A percentile compares a stretch with the other conserved stretches of the same genome.
Conservation (phyloP, 2,329 filamentous ascomycete species). For the Tricladium varicosporioides region DNA sequence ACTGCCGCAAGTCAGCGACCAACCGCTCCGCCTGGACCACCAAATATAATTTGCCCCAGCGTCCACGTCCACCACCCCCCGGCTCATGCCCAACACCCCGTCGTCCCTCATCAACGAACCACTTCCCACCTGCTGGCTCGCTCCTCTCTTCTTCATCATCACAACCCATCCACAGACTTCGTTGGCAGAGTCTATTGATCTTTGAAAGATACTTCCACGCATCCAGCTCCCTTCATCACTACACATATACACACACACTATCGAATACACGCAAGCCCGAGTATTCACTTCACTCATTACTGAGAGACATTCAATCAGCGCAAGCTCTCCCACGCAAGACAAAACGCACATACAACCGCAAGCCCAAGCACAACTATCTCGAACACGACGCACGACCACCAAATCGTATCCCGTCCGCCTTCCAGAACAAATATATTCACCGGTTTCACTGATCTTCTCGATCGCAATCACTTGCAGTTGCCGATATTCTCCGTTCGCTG, state of each 20-base stretch:
- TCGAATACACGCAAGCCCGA: slow-evolving; percentile 17
- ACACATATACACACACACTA: background rate
- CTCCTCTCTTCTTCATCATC: background rate
- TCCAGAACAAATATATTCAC: background rate
- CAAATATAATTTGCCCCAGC: background rate
- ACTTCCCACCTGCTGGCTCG: background rate
- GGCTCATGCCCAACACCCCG: background rate
- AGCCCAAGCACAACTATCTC: background rate
- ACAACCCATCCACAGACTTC: slow-evolving; percentile 41
- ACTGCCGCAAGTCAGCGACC: background rate
- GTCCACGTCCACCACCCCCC: background rate
- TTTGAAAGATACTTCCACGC: slow-evolving; percentile 34
- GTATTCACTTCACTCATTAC: slow-evolving; percentile 18
- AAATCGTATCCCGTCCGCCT: background rate
- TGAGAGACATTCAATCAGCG: background rate
- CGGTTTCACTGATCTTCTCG: background rate
- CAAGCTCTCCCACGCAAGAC: background rate
- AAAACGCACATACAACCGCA: background rate
- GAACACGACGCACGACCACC: slow-evolving; percentile 10
- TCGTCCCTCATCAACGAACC: background rate
- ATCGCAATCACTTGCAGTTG: background rate
- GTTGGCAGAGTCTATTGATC: slow-evolving; percentile 52
- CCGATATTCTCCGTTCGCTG: too few relatives aligned
- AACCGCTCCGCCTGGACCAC: background rate
- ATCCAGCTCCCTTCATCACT: slow-evolving; percentile 5